These are phyloP conservation scores for Yarrowia sp. DNA, from an alignment of 805 yeast genomes.

Conservation along the genomic window DNA sequence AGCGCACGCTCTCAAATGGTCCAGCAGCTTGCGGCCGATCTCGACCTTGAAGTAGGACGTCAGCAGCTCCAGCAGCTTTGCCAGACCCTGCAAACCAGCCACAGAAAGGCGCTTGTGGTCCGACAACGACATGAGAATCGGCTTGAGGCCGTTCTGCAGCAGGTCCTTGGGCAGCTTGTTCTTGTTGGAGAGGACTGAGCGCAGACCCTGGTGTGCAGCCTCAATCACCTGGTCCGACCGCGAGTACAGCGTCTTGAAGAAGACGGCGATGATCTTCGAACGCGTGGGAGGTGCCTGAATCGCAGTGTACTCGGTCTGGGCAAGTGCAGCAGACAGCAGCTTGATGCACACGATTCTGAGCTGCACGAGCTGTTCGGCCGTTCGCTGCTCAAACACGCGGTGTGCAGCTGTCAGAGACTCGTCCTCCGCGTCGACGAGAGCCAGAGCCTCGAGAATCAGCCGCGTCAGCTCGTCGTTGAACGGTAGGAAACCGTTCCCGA, in stretches of 20 bases:
- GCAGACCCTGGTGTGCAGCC: constrained; percentile 88
- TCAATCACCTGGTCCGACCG: constrained; percentile 82
- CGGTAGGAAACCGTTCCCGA: constrained; percentile 76
- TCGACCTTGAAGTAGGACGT: constrained; percentile 95
- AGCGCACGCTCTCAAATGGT: constrained; percentile 95
- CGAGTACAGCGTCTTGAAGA: constrained; percentile 87
- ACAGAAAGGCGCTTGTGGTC: constrained; percentile 90
- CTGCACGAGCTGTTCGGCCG: constrained; percentile 83
- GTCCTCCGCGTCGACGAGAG: constrained; percentile 96
- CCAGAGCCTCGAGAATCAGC: constrained; percentile 82
- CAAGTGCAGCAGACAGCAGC: constrained; percentile 74
- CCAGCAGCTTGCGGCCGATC: constrained; percentile 87
- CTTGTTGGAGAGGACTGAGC: constrained; percentile 77
- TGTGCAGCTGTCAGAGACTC: constrained; percentile 89
- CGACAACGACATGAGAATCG: constrained; percentile 91
- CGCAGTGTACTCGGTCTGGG: constrained; percentile 77
- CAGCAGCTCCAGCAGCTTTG: constrained; percentile 77
- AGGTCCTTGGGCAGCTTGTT: constrained; percentile 90
- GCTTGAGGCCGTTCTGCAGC: constrained; percentile 90
- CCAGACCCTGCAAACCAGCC: constrained; percentile 86
- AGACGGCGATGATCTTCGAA: constrained; percentile 83
- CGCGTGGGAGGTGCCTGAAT: constrained; percentile 62
- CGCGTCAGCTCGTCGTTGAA: constrained; percentile 88
- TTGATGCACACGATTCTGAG: constrained; percentile 87
- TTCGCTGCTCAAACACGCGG: constrained; percentile 78